Evolutionary conservation across 495 filamentous ascomycete species (phyloP), one percentile per base, ranked within the genome.

Genomic region (Cercophora samala): DNA sequence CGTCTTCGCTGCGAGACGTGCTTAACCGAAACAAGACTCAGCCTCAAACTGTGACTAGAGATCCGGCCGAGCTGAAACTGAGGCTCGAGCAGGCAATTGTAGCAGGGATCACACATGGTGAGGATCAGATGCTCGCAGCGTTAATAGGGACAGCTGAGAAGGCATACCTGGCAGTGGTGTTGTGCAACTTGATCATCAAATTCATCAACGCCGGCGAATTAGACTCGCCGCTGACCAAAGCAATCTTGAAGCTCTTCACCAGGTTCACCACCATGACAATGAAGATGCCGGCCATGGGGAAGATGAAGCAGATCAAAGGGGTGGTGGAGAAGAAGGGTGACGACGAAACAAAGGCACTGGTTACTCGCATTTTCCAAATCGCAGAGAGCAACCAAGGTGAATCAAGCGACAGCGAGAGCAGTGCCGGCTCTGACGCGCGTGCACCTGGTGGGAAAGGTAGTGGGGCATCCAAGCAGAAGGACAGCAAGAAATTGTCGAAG

Each of bases 301-400:
- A 56, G 75, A 87, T 86, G 62, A 84, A 85, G 63, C 84, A 86
- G 21, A 69, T 87, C 5, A 79, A 91, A 62, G 88, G 85, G 65
- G 86, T 87, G 60, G 86, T 90, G 56, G 78, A 84, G 24, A 91
- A 90, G 73, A 86, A 86, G 65, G 89, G 91, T 4, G 87, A 89
- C 63, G 84, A 84, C 4, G 79, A 86, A 46, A 85, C 84, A 4
- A 89, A 88, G 15, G 72, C 69, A 9, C 70, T 81, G 64, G 74
- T 83, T 4, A 52, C 72, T 8, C 66, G 56, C 3, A 76, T 84
- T 54, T 70, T 75, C 26, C 86, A 86, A 37, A 75, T 69, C 22
- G 75, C 67, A 0, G 66, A 66, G 29, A 62, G 71, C 62, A 74
- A 75, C 60, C 54, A 60, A 2, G 62, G 63, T 1, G 77, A 77